A percentile compares a stretch with the other conserved stretches of the same genome.
phyloP scores from a whole-genome alignment of 148 eudicot species.

The Salicornia ramosissima region DNA sequence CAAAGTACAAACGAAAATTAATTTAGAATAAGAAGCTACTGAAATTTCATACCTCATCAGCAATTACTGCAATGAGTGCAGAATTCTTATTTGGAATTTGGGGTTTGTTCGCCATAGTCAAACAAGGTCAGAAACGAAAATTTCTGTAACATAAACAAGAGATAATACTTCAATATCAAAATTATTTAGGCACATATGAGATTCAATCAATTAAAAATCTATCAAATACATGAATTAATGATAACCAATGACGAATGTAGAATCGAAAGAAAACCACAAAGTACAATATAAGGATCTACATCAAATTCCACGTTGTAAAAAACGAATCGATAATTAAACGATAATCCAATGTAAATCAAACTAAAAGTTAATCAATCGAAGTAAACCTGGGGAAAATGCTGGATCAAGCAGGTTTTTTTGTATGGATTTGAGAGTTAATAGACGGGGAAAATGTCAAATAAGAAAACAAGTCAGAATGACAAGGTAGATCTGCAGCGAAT shows the following conservation, averaged over 20 bases:
- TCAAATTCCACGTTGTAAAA: not conserved
- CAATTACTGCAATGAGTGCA: constrained; percentile 74
- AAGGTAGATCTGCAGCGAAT: not conserved
- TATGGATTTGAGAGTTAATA: not conserved
- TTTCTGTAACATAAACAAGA: constrained; percentile 9
- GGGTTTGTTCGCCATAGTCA: constrained; percentile 58
- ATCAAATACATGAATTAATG: not conserved
- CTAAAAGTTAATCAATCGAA: not conserved
- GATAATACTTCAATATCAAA: not conserved
- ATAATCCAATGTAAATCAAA: not conserved
- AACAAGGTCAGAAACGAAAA: constrained; percentile 16
- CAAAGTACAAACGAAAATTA: not conserved
- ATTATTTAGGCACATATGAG: not conserved
- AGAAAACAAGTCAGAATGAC: not conserved
- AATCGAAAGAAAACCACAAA: not conserved
- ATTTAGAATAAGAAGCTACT: not conserved
- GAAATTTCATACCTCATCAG: constrained; percentile 56
- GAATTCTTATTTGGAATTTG: constrained; percentile 58
- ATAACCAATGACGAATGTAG: not conserved
- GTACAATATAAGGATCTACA: not conserved
- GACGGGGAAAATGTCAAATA: not conserved
- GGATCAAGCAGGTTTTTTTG: not conserved
- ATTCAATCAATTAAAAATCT: not conserved
- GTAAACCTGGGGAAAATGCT: not conserved
- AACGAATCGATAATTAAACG: not conserved